These are phyloP conservation scores for Aurifilum marmelostoma DNA, from an alignment of 2,329 filamentous ascomycete genomes.

Conservation along the genomic window DNA sequence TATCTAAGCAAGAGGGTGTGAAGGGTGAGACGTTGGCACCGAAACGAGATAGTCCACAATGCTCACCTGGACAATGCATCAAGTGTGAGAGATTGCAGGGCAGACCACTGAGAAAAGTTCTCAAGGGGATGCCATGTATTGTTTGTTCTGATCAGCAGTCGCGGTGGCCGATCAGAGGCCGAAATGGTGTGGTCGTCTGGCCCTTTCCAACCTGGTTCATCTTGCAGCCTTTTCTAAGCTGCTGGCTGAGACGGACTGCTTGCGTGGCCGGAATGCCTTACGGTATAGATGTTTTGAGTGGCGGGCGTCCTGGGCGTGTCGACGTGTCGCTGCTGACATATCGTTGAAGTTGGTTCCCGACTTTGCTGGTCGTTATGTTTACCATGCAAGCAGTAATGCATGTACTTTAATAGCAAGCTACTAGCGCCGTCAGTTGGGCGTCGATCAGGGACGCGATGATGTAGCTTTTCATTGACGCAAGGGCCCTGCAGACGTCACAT, in stretches of 20 bases:
- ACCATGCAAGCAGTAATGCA: background rate
- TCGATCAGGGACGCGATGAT: slow-evolving; percentile 24
- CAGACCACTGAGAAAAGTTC: background rate
- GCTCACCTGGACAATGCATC: background rate
- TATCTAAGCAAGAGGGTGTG: background rate
- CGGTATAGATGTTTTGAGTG: background rate
- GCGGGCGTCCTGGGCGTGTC: background rate
- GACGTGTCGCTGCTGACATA: background rate
- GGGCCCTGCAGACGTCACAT: slow-evolving; percentile 25
- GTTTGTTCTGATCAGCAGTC: slow-evolving; percentile 28
- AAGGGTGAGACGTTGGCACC: background rate
- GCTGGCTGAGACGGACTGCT: background rate
- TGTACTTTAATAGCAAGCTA: background rate
- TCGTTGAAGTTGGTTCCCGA: background rate
- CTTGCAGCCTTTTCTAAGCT: background rate
- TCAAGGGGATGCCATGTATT: slow-evolving; percentile 12
- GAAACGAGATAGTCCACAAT: slow-evolving; percentile 5
- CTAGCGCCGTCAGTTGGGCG: background rate
- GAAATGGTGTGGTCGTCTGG: background rate
- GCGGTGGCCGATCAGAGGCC: background rate
- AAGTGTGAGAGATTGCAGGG: slow-evolving; percentile 19
- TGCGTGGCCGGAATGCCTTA: background rate
- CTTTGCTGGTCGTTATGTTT: background rate
- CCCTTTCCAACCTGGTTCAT: background rate
- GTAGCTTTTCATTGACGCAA: slow-evolving; percentile 20